Evolutionary conservation across 805 yeast genomes (phyloP).

Genomic region (Citeromyces nyonsensis): DNA sequence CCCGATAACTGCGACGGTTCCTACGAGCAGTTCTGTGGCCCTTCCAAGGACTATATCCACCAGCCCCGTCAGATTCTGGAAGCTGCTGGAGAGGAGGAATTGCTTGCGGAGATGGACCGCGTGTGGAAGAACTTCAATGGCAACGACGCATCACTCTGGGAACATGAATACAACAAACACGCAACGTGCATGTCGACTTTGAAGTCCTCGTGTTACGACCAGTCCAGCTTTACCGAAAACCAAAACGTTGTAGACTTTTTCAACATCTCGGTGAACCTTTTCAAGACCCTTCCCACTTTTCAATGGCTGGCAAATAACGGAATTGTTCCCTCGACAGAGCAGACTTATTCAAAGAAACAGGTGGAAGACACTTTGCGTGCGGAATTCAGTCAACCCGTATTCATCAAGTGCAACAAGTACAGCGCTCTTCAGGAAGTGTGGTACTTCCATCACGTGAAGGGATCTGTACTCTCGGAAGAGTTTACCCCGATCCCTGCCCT

Average conservation of each 20-base stretch:
- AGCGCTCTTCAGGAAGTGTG: slow-evolving; percentile 49
- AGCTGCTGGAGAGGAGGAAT: slow-evolving; percentile 28
- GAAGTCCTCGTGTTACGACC: slow-evolving; percentile 52
- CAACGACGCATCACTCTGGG: slow-evolving; percentile 61
- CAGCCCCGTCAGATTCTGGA: slow-evolving; percentile 30
- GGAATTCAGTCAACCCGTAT: slow-evolving; percentile 40
- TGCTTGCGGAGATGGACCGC: slow-evolving; percentile 38
- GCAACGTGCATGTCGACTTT: slow-evolving; percentile 85
- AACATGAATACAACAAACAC: slow-evolving; percentile 87
- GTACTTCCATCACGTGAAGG: slow-evolving; percentile 69
- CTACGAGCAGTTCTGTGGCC: slow-evolving; percentile 67
- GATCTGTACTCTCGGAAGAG: slow-evolving; percentile 52
- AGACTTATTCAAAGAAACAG: slow-evolving; percentile 40
- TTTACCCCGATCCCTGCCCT: slow-evolving; percentile 50
- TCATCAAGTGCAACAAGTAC: slow-evolving; percentile 40
- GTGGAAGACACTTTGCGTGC: slow-evolving; percentile 34
- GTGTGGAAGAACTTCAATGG: slow-evolving; percentile 69
- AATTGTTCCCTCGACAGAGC: slow-evolving; percentile 45
- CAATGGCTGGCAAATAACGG: slow-evolving; percentile 53
- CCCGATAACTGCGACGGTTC: slow-evolving; percentile 80
- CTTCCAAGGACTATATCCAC: slow-evolving; percentile 29
- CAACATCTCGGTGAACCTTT: slow-evolving; percentile 41
- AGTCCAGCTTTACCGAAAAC: slow-evolving; percentile 9
- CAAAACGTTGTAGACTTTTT: slow-evolving; percentile 57
- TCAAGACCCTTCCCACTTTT: slow-evolving; percentile 47